phyloP scores from a whole-genome alignment of 768 basidiomycete genomes.

The Lepiota brunneoincarnata region DNA sequence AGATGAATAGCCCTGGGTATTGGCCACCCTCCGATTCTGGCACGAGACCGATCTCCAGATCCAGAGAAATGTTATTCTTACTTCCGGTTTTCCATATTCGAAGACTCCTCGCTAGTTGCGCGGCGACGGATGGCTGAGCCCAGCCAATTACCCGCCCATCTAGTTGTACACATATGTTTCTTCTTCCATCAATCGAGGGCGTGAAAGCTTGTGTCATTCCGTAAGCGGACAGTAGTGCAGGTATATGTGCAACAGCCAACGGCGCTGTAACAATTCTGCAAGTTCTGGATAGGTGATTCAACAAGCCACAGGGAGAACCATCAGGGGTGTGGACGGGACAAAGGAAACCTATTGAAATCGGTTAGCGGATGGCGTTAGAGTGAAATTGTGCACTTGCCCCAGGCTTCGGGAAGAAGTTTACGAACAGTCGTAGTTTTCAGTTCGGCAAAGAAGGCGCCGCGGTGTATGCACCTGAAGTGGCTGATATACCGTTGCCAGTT shows the following conservation, averaged over 20 bases:
- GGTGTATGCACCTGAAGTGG: slow-evolving; percentile 97
- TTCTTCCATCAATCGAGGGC: slow-evolving; percentile 74
- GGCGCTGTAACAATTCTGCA: slow-evolving; percentile 87
- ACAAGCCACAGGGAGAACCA: slow-evolving; percentile 94
- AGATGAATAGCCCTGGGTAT: slow-evolving; percentile 94
- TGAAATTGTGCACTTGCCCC: slow-evolving; percentile 58
- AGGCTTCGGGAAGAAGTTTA: slow-evolving; percentile 94
- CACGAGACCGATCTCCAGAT: slow-evolving; percentile 93
- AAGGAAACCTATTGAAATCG: slow-evolving; percentile 67
- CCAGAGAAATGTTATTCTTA: slow-evolving; percentile 76
- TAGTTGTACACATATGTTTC: slow-evolving; percentile 88
- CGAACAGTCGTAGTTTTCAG: slow-evolving; percentile 97
- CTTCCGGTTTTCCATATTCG: slow-evolving; percentile 95
- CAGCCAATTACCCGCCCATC: slow-evolving; percentile 95
- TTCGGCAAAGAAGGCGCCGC: slow-evolving; percentile 98
- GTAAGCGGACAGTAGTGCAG: slow-evolving; percentile 75
- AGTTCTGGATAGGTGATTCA: slow-evolving; percentile 93
- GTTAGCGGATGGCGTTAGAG: not conserved
- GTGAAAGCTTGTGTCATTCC: slow-evolving; percentile 95
- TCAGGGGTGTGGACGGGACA: slow-evolving; percentile 99
- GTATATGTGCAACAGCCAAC: slow-evolving; percentile 75
- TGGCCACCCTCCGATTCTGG: slow-evolving; percentile 90
- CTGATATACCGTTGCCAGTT: slow-evolving; percentile 99
- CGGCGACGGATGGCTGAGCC: slow-evolving; percentile 72
- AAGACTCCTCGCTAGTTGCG: slow-evolving; percentile 78